These are phyloP conservation scores for Cladosporium sphaerospermum DNA, from an alignment of 2,329 filamentous ascomycete genomes.

Conservation along the genomic window DNA sequence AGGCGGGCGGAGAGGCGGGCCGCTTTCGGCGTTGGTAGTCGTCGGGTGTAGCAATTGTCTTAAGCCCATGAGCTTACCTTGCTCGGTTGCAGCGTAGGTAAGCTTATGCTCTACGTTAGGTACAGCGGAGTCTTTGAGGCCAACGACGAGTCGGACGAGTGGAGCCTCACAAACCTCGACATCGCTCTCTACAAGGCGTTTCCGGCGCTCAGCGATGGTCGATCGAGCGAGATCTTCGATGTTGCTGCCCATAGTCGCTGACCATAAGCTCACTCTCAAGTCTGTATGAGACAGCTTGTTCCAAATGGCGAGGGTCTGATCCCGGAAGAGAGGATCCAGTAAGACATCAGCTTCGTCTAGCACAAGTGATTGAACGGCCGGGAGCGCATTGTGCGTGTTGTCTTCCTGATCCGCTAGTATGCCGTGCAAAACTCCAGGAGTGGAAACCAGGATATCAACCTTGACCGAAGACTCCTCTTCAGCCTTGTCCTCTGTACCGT, in stretches of 20 bases:
- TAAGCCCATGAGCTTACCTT: conserved; percentile 85
- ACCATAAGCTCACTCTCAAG: conserved; percentile 82
- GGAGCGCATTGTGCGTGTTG: conserved; percentile 17
- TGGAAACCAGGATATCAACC: conserved; percentile 73
- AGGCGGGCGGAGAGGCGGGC: conserved; percentile 63
- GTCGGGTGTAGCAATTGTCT: conserved; percentile 81
- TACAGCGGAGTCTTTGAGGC: conserved; percentile 89
- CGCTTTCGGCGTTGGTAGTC: conserved; percentile 50
- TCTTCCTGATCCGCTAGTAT: conserved; percentile 52
- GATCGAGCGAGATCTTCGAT: conserved; percentile 72
- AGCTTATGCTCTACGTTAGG: conserved; percentile 87
- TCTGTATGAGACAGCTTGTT: conserved; percentile 62
- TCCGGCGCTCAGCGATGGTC: conserved; percentile 54
- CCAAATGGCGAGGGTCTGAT: conserved; percentile 84
- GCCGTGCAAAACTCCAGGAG: conserved; percentile 71
- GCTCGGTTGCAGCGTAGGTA: conserved; percentile 84
- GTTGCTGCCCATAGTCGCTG: conserved; percentile 91
- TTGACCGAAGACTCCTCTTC: conserved; percentile 52
- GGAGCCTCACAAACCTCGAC: conserved; percentile 29
- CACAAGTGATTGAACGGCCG: conserved; percentile 60
- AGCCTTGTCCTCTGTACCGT: conserved; percentile 38
- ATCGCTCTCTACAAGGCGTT: conserved; percentile 15
- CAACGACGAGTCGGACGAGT: conserved; percentile 83
- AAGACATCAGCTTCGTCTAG: conserved; percentile 95
- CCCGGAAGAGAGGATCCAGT: conserved; percentile 80